phyloP scores from a whole-genome alignment of 345 rosid species.

The Trapa bicornis region DNA sequence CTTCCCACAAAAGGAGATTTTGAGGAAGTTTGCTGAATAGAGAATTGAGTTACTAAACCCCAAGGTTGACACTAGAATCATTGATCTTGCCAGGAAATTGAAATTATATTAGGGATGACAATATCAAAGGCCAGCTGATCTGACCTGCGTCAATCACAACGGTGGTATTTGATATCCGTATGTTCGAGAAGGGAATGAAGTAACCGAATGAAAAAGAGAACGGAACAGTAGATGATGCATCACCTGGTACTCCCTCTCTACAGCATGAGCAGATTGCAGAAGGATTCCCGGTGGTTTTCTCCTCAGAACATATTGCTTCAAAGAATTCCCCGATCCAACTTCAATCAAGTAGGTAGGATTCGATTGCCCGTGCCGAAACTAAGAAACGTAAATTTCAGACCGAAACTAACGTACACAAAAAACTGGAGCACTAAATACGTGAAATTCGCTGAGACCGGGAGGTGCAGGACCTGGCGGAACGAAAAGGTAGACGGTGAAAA shows the following conservation, averaged over 20 bases:
- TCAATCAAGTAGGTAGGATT: conserved; percentile 76
- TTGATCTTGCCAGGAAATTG: no score
- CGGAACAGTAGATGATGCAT: neutral
- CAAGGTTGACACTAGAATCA: neutral
- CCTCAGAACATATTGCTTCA: conserved; percentile 79
- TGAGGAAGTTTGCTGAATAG: neutral
- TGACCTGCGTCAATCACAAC: no score
- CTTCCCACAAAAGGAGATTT: neutral
- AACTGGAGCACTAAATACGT: neutral
- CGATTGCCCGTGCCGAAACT: conserved; percentile 95
- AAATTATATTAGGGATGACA: no score
- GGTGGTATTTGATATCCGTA: neutral
- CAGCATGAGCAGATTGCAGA: conserved; percentile 85
- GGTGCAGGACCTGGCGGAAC: conserved; percentile 42
- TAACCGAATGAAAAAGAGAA: neutral
- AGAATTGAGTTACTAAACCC: neutral
- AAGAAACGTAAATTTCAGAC: neutral
- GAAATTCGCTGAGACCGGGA: neutral
- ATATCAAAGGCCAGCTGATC: no score
- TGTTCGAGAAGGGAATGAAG: neutral
- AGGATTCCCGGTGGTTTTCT: conserved; percentile 87
- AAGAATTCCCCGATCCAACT: conserved; percentile 30
- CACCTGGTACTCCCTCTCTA: conserved; percentile 80
- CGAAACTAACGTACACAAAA: neutral
- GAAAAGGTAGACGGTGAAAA: conserved; percentile 40